Evolutionary conservation across 164 flowering plant genomes (phyloP).

Genomic region (Piper betle): DNA sequence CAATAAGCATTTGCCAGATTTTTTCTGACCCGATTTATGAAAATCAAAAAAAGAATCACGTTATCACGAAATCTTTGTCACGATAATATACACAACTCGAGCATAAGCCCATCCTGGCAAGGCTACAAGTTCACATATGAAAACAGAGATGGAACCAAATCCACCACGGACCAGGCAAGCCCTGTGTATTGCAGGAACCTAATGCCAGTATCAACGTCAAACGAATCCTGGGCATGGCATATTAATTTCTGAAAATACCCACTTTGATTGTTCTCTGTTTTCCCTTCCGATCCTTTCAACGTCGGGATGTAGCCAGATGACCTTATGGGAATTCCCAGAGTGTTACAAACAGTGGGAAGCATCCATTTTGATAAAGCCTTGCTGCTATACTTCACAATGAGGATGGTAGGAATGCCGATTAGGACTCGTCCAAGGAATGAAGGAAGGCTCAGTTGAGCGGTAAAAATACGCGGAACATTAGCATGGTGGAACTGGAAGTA

Average conservation of each 20-base stretch:
- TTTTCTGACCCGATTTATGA: no score
- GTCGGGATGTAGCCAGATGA: conserved; percentile 64
- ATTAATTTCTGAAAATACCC: conserved; percentile 52
- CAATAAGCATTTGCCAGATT: no score
- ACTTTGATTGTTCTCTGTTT: conserved; percentile 27
- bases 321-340: conserved; percentile 69
- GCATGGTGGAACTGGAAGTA: conserved; percentile 92
- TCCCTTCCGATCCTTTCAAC: conserved; percentile 29
- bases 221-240: conserved; percentile 38
- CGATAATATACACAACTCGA: conserved; percentile 1
- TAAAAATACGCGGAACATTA: conserved; percentile 51
- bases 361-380: conserved; percentile 84
- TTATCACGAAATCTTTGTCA: not conserved
- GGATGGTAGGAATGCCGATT: conserved; percentile 83
- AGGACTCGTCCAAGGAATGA: conserved; percentile 51
- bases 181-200: conserved; percentile 92
- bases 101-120: not conserved
- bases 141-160: conserved; percentile 79
- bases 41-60: not conserved
- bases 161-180: conserved; percentile 98
- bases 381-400: conserved; percentile 81
- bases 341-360: conserved; percentile 58
- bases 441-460: conserved; percentile 33
- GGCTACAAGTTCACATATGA: conserved; percentile 37
- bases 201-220: conserved; percentile 91